Conservation (phyloP, 2,329 filamentous ascomycete species). For the Phyllosticta citribraziliensis region DNA sequence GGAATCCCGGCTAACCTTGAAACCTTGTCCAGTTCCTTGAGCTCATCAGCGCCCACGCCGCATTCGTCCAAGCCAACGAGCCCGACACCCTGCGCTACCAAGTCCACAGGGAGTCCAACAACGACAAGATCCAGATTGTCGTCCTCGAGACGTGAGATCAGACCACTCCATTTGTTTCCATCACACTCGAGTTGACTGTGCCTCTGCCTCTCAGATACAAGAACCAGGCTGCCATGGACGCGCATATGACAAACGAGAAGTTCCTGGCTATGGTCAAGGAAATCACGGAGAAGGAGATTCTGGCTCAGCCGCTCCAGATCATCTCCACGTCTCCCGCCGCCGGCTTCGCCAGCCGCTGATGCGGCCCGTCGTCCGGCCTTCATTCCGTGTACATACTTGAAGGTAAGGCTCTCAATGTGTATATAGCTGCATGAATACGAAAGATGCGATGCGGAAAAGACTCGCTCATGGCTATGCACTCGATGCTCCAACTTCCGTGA, state of each 20-base stretch:
- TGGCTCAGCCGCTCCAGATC: neutral
- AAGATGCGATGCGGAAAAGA: neutral
- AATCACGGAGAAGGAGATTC: conserved; percentile 14
- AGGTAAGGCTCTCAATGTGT: neutral
- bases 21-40: conserved; percentile 21
- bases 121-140: conserved; percentile 19
- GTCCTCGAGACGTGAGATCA: conserved; percentile 23
- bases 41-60: conserved; percentile 18
- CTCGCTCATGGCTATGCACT: neutral
- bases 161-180: neutral
- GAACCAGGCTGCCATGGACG: conserved; percentile 19
- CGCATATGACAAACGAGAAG: conserved; percentile 17
- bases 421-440: neutral
- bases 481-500: neutral
- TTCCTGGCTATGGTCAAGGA: conserved; percentile 17
- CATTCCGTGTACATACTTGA: neutral
- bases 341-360: neutral
- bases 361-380: neutral
- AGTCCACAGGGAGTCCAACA: conserved; percentile 21
- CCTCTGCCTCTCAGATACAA: conserved; percentile 19
- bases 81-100: conserved; percentile 25
- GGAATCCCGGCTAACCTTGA: neutral
- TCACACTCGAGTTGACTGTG: neutral
- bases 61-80: conserved; percentile 22
- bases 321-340: neutral